Percentiles rank a stretch among this genome's conserved stretches.
Conservation (phyloP, 495 filamentous ascomycete species). For the Aspergillus affinis region DNA sequence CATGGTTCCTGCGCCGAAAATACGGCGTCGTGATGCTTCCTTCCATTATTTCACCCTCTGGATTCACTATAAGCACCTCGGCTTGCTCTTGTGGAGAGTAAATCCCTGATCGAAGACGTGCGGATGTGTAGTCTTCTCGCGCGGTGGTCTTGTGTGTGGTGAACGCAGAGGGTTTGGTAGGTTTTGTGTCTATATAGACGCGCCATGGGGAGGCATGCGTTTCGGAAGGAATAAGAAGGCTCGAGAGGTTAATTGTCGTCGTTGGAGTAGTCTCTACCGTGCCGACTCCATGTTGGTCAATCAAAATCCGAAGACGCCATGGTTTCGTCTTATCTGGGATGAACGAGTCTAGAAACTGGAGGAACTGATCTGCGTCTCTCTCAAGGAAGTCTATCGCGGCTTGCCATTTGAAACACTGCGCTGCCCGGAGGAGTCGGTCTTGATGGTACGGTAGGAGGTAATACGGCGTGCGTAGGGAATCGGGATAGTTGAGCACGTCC, state of each 20-base stretch:
- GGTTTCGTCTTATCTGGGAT: constrained; percentile 36
- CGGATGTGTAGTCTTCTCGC: constrained; percentile 63
- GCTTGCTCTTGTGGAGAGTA: constrained; percentile 45
- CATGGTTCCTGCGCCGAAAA: constrained; percentile 55
- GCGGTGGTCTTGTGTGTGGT: constrained; percentile 77
- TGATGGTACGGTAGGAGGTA: constrained; percentile 84
- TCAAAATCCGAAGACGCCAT: constrained; percentile 54
- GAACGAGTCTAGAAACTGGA: constrained; percentile 31
- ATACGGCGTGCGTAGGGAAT: constrained; percentile 57
- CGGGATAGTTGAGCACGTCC: constrained; percentile 32
- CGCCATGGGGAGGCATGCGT: constrained; percentile 26
- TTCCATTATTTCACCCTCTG: constrained; percentile 74
- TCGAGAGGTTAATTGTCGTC: constrained; percentile 46
- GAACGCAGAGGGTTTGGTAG: constrained; percentile 56
- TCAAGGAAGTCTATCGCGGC: constrained; percentile 32
- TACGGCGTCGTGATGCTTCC: constrained; percentile 79
- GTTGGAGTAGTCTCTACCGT: constrained; percentile 50
- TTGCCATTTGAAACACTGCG: constrained; percentile 64
- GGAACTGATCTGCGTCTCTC: constrained; percentile 28
- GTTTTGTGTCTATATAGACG: constrained; percentile 56
- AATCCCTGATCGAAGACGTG: constrained; percentile 58
- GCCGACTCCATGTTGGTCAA: constrained; percentile 50
- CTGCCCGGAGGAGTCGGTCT: constrained; percentile 77
- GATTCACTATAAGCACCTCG: constrained; percentile 76
- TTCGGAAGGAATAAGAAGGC: constrained; percentile 52